Evolutionary conservation across 495 filamentous ascomycete genomes (phyloP).

Genomic region (Aspergillus conjunctus): DNA sequence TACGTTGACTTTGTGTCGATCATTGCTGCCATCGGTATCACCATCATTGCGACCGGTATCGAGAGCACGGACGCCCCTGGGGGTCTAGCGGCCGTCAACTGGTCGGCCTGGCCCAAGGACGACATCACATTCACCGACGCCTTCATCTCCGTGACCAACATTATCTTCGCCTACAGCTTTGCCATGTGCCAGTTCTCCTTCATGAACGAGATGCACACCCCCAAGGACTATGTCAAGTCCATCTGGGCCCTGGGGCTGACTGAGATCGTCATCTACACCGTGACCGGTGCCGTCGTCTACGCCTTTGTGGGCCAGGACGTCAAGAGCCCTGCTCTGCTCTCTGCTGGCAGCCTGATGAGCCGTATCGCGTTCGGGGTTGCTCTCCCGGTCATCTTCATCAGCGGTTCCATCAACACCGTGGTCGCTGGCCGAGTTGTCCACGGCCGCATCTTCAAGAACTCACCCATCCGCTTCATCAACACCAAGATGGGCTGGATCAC

Average conservation of each 20-base stretch:
- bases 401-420: conserved; percentile 62
- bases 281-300: conserved; percentile 68
- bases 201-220: conserved; percentile 74
- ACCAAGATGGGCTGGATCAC: conserved; percentile 57
- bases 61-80: conserved; percentile 37
- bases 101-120: conserved; percentile 44
- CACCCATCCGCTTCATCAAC: conserved; percentile 59
- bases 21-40: conserved; percentile 63
- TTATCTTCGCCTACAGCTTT: conserved; percentile 66
- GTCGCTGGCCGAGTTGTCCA: conserved; percentile 62
- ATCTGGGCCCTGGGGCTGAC: conserved; percentile 58
- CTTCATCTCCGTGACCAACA: conserved; percentile 68
- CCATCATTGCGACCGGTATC: conserved; percentile 64
- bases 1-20: conserved; percentile 67
- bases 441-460: conserved; percentile 56
- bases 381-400: conserved; percentile 70
- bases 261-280: conserved; percentile 66
- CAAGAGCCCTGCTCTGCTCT: conserved; percentile 65
- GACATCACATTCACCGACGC: conserved; percentile 36
- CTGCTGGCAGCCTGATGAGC: conserved; percentile 57
- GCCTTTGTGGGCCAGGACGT: conserved; percentile 66
- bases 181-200: conserved; percentile 71
- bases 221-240: conserved; percentile 62
- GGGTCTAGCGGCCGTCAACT: conserved; percentile 35
- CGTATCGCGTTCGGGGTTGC: conserved; percentile 74